Evolutionary conservation across 208 protist species (phyloP).

Genomic region (Strigomonas galati): DNA sequence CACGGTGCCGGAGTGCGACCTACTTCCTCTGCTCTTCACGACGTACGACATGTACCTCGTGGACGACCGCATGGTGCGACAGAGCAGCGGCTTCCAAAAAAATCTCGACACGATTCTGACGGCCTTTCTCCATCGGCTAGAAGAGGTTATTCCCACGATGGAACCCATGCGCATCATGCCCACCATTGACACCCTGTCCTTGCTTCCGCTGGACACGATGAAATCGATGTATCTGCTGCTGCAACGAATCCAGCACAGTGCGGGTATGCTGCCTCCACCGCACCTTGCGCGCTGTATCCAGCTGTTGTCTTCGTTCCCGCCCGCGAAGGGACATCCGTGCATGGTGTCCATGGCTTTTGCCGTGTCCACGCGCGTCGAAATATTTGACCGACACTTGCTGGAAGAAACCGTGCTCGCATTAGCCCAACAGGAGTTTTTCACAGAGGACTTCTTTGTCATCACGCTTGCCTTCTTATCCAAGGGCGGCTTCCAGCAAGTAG

Average conservation of each 20-base stretch:
- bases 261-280: slow-evolving; percentile 51
- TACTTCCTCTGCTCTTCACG: slow-evolving; percentile 40
- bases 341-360: slow-evolving; percentile 72
- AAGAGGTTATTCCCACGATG: slow-evolving; percentile 35
- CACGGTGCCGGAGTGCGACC: slow-evolving; percentile 43
- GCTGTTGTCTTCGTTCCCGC: slow-evolving; percentile 77
- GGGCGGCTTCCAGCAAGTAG: slow-evolving; percentile 63
- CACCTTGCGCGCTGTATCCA: slow-evolving; percentile 55
- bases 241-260: slow-evolving; percentile 53
- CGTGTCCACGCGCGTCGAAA: slow-evolving; percentile 42
- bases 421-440: slow-evolving; percentile 55
- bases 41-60: neutral
- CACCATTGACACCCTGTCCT: slow-evolving; percentile 67
- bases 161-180: slow-evolving; percentile 43
- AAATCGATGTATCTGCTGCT: slow-evolving; percentile 55
- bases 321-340: slow-evolving; percentile 56
- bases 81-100: too few relatives aligned
- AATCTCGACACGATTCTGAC: neutral
- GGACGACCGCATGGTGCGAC: neutral
- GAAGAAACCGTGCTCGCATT: slow-evolving; percentile 62
- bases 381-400: slow-evolving; percentile 51
- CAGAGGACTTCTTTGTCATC: slow-evolving; percentile 78
- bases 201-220: slow-evolving; percentile 48
- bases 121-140: slow-evolving; percentile 32
- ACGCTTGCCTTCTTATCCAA: slow-evolving; percentile 45